Conservation (phyloP, 1,139 yeast genomes). For the Debaryomyces udenii region DNA sequence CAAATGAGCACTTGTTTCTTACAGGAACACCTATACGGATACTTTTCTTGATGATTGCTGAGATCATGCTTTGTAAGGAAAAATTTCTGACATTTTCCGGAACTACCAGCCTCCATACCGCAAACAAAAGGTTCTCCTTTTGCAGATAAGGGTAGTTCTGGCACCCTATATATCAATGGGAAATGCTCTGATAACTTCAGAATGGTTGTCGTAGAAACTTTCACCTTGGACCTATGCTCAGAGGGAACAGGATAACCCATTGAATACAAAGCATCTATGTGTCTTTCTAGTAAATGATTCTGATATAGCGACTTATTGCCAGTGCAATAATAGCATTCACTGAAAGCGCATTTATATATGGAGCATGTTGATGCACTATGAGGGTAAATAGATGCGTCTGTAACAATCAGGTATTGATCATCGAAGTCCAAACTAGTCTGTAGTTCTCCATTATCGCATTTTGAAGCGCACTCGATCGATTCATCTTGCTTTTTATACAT, state of each 20-base stretch:
- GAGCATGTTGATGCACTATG: neutral
- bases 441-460: neutral
- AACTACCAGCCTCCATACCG: conserved; percentile 11
- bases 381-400: conserved; percentile 16
- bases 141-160: conserved; percentile 28
- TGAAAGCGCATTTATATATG: conserved; percentile 35
- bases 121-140: conserved; percentile 25
- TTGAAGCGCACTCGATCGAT: neutral
- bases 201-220: conserved; percentile 17
- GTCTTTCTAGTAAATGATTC: conserved; percentile 34
- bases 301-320: conserved; percentile 35
- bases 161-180: conserved; percentile 30
- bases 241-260: conserved; percentile 40
- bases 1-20: conserved; percentile 39
- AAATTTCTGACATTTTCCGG: conserved; percentile 21
- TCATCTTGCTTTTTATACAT: neutral
- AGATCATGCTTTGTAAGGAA: conserved; percentile 23
- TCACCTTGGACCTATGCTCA: conserved; percentile 9
- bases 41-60: conserved; percentile 23
- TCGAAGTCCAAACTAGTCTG: conserved; percentile 19
- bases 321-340: conserved; percentile 33
- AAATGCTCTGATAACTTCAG: conserved; percentile 24
- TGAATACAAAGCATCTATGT: conserved; percentile 24
- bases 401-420: conserved; percentile 30
- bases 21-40: conserved; percentile 27